Conservation (phyloP, 2,329 filamentous ascomycete species). For the Colletotrichum coccodes region DNA sequence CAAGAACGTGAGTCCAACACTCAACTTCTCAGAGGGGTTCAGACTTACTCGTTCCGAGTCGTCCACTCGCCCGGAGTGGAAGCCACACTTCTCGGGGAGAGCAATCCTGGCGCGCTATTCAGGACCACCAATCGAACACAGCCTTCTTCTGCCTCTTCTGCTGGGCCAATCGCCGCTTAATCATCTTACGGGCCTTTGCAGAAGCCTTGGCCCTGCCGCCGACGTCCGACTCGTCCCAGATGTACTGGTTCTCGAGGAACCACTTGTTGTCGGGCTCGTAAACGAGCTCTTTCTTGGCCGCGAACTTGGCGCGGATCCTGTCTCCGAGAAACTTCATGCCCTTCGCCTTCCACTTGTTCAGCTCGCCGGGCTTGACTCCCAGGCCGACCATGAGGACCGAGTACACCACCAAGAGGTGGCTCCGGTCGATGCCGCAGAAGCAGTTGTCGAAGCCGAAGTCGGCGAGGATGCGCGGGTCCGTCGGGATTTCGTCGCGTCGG, state of each 20-base stretch:
- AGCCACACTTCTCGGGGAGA: too few species aligned
- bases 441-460: not conserved
- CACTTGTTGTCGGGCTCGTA: not conserved
- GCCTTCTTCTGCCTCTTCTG: not conserved
- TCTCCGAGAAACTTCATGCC: not conserved
- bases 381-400: not conserved
- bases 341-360: not conserved
- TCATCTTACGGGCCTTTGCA: not conserved
- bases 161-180: not conserved
- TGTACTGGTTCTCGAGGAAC: not conserved
- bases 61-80: not conserved
- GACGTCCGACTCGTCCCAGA: not conserved
- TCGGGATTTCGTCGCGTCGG: not conserved
- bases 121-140: not conserved
- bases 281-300: too few species aligned
- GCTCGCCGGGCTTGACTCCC: not conserved
- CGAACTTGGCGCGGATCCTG: not conserved
- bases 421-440: not conserved
- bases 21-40: too few species aligned
- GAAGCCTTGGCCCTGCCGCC: not conserved
- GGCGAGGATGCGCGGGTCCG: conserved; percentile 1
- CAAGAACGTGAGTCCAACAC: not conserved
- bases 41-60: not conserved
- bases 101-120: not conserved
- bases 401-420: not conserved